A percentile compares a stretch with the other conserved stretches of the same genome.
phyloP scores from a whole-genome alignment of 2,329 filamentous ascomycete species.

The Bipolaris victoriae region DNA sequence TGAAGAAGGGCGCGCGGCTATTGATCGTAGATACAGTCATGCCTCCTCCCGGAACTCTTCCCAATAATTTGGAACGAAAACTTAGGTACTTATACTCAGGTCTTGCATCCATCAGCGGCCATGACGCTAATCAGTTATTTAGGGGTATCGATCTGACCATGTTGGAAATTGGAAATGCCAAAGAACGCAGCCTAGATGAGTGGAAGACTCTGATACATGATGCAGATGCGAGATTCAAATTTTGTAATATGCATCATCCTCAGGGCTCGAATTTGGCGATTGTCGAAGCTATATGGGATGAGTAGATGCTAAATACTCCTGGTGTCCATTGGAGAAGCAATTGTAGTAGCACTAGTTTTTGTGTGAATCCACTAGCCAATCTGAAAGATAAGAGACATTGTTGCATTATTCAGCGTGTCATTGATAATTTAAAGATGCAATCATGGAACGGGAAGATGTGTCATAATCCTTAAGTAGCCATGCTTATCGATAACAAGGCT shows the following conservation, averaged over 20 bases:
- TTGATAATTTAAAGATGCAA: too few species aligned
- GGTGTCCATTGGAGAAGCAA: background rate
- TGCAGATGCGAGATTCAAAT: constrained; percentile 52
- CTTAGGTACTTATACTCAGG: background rate
- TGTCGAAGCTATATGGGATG: constrained; percentile 11
- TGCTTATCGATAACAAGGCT: constrained; percentile 4
- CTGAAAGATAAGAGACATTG: too few species aligned
- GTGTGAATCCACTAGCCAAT: too few species aligned
- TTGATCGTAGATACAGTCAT: constrained; percentile 23
- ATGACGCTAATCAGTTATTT: background rate
- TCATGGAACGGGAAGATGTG: too few species aligned
- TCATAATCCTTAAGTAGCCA: too few species aligned
- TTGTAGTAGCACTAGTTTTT: background rate
- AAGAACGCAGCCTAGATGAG: constrained; percentile 52
- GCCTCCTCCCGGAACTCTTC: constrained; percentile 13
- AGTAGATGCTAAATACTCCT: background rate
- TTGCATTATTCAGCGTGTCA: too few species aligned
- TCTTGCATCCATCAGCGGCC: background rate
- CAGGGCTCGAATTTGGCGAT: background rate
- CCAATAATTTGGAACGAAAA: constrained; percentile 9
- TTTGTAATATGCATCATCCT: constrained; percentile 20
- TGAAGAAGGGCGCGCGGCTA: constrained; percentile 30
- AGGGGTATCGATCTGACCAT: constrained; percentile 53
- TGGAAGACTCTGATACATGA: constrained; percentile 52
- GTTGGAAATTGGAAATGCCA: constrained; percentile 55